Conservation (phyloP, 768 basidiomycete genomes). For the Tylopilus felleus region DNA sequence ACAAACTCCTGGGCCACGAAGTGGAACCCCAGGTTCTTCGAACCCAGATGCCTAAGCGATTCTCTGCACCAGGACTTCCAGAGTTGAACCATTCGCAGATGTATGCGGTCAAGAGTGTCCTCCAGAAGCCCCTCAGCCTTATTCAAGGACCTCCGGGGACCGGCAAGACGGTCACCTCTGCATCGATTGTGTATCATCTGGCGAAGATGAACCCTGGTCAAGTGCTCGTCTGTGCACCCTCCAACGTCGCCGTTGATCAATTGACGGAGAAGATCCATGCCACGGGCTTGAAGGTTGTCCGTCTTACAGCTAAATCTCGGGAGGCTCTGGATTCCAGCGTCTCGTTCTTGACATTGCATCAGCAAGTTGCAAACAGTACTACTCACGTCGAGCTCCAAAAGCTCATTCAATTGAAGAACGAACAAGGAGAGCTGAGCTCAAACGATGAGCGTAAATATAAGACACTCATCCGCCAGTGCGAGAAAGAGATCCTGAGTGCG, state of each 20-base stretch:
- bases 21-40: slow-evolving; percentile 89
- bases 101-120: slow-evolving; percentile 98
- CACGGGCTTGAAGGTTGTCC: slow-evolving; percentile 98
- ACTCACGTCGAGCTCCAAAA: slow-evolving; percentile 97
- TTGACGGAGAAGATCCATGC: slow-evolving; percentile 98
- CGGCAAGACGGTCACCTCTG: slow-evolving; percentile 98
- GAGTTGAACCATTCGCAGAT: slow-evolving; percentile 99
- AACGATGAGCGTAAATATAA: slow-evolving; percentile 98
- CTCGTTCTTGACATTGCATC: slow-evolving; percentile 89
- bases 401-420: slow-evolving; percentile 94
- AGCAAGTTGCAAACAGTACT: slow-evolving; percentile 95
- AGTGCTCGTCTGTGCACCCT: slow-evolving; percentile 97
- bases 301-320: slow-evolving; percentile 95
- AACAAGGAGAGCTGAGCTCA: slow-evolving; percentile 95
- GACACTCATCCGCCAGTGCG: slow-evolving; percentile 89
- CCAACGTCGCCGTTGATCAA: slow-evolving; percentile 99
- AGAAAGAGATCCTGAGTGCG: slow-evolving; percentile 93
- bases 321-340: slow-evolving; percentile 98
- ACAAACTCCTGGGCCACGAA: slow-evolving; percentile 97
- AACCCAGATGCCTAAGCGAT: slow-evolving; percentile 94
- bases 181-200: slow-evolving; percentile 97
- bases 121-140: slow-evolving; percentile 95
- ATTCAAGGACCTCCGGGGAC: slow-evolving; percentile 99
- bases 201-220: slow-evolving; percentile 99
- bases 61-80: slow-evolving; percentile 95